These are phyloP conservation scores for Gremmenia infestans DNA, from an alignment of 2,329 filamentous ascomycete genomes.

Conservation along the genomic window DNA sequence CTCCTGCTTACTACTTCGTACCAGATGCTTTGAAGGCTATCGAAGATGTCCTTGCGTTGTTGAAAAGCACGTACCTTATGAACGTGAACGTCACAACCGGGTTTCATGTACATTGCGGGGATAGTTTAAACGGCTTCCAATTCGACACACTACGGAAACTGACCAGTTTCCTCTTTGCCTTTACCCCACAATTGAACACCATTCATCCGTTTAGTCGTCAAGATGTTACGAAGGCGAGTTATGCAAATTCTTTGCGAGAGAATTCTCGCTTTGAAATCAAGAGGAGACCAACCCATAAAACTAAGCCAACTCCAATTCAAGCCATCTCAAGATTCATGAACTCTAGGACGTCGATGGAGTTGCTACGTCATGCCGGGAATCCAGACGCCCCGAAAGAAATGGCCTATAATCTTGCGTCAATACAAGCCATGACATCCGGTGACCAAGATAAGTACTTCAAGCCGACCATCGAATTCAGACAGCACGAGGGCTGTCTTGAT, in stretches of 20 bases:
- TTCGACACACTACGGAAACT: conserved; percentile 26
- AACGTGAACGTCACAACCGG: conserved; percentile 24
- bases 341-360: neutral
- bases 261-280: neutral
- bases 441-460: neutral
- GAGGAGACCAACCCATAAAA: neutral
- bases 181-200: conserved; percentile 26
- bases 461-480: conserved; percentile 26
- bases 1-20: conserved; percentile 14
- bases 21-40: conserved; percentile 6
- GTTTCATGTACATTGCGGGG: conserved; percentile 32
- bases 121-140: conserved; percentile 19
- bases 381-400: neutral
- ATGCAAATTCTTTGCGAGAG: conserved; percentile 1
- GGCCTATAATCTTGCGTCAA: neutral
- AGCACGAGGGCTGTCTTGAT: conserved; percentile 23
- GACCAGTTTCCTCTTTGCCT: conserved; percentile 23
- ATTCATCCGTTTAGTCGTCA: conserved; percentile 19
- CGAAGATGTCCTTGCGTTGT: conserved; percentile 6
- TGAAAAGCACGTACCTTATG: conserved; percentile 15
- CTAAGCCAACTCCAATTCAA: neutral
- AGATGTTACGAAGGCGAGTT: neutral
- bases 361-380: neutral
- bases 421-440: neutral
- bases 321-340: conserved; percentile 1